A percentile compares a stretch with the other conserved stretches of the same genome.
phyloP scores from a whole-genome alignment of 345 rosid species.

The Xanthoceras sorbifolium region DNA sequence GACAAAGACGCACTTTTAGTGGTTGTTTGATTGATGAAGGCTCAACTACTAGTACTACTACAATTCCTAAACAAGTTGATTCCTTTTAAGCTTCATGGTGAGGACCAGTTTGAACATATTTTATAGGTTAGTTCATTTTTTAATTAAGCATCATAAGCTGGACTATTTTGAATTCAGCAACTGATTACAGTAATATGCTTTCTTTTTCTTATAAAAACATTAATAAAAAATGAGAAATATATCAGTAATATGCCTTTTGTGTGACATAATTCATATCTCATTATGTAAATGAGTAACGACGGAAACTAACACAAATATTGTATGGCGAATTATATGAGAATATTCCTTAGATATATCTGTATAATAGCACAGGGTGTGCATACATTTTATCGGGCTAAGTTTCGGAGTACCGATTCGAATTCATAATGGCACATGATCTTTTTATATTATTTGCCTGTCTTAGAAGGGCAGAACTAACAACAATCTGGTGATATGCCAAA shows the following conservation, averaged over 20 bases:
- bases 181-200: background rate
- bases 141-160: conserved; percentile 9
- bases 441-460: background rate
- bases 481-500: background rate
- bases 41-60: conserved; percentile 14
- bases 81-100: background rate
- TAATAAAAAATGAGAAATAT: no score
- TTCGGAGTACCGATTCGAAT: background rate
- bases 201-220: background rate
- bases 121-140: conserved; percentile 3
- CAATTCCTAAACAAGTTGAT: background rate
- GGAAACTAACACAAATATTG: background rate
- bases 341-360: background rate
- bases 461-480: background rate
- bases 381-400: background rate
- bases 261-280: background rate
- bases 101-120: background rate
- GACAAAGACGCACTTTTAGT: conserved; percentile 9
- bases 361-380: background rate
- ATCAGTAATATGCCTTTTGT: background rate
- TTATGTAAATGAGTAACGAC: no score
- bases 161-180: background rate
- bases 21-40: conserved; percentile 16
- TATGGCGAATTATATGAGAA: background rate
- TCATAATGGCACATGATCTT: background rate